phyloP scores from a whole-genome alignment of 2,329 filamentous ascomycete species.

The Aspergillus ruber region DNA sequence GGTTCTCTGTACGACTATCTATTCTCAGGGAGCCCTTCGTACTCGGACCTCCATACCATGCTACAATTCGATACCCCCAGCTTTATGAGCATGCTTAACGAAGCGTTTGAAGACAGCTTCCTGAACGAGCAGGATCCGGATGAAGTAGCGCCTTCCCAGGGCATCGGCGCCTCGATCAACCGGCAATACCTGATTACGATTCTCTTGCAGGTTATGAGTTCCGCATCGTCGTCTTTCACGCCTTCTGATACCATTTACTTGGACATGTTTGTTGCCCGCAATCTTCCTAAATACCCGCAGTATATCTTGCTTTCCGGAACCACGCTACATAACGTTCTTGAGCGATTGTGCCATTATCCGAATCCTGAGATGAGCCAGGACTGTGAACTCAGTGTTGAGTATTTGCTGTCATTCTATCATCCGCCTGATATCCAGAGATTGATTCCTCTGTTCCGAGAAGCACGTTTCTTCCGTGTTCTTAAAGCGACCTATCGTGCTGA shows the following conservation, averaged over 20 bases:
- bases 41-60: slow-evolving; percentile 77
- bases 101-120: slow-evolving; percentile 93
- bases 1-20: slow-evolving; percentile 87
- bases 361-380: slow-evolving; percentile 77
- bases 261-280: slow-evolving; percentile 97
- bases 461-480: slow-evolving; percentile 82
- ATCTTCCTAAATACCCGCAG: slow-evolving; percentile 92
- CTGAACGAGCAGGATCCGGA: slow-evolving; percentile 70
- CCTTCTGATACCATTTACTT: slow-evolving; percentile 83
- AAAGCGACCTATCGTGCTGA: slow-evolving; percentile 81
- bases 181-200: slow-evolving; percentile 91
- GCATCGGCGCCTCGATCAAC: slow-evolving; percentile 64
- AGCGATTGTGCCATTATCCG: slow-evolving; percentile 78
- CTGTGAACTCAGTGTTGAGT: slow-evolving; percentile 94
- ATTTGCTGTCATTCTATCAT: slow-evolving; percentile 86
- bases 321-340: slow-evolving; percentile 71
- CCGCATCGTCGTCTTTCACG: slow-evolving; percentile 58
- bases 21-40: slow-evolving; percentile 74
- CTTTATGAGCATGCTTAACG: slow-evolving; percentile 91
- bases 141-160: slow-evolving; percentile 44
- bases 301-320: slow-evolving; percentile 88
- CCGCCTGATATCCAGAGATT: slow-evolving; percentile 72
- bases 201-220: slow-evolving; percentile 80
- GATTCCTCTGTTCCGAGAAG: slow-evolving; percentile 69
- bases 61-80: slow-evolving; percentile 84